Conservation (phyloP, 129 eudicot genomes). For the Helichrysum umbraculigerum region DNA sequence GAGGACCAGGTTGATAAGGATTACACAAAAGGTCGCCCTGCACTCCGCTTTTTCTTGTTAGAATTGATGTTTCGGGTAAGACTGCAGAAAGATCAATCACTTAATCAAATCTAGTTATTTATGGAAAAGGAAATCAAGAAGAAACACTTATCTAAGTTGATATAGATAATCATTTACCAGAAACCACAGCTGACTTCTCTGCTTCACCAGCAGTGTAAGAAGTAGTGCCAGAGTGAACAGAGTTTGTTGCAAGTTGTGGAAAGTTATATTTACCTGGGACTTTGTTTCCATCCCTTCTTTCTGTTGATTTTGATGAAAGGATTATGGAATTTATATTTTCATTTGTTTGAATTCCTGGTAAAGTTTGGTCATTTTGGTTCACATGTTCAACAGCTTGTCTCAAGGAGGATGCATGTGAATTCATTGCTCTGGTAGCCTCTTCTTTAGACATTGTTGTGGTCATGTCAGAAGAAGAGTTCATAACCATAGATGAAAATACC, state of each 20-base stretch:
- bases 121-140: constrained; percentile 8
- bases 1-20: constrained; percentile 34
- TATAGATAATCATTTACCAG: constrained; percentile 38
- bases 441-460: constrained; percentile 32
- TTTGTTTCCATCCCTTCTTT: constrained; percentile 9
- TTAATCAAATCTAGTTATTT: constrained; percentile 20
- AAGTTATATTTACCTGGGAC: neutral
- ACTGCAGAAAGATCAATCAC: constrained; percentile 25
- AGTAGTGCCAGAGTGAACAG: constrained; percentile 25
- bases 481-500: constrained; percentile 31
- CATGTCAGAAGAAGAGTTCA: constrained; percentile 30
- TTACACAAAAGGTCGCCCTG: constrained; percentile 23
- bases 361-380: constrained; percentile 32
- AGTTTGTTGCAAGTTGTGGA: constrained; percentile 30
- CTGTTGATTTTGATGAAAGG: constrained; percentile 31
- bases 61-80: constrained; percentile 32
- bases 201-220: constrained; percentile 21
- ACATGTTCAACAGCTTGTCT: constrained; percentile 16
- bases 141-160: constrained; percentile 6
- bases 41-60: constrained; percentile 21
- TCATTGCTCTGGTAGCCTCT: constrained; percentile 26
- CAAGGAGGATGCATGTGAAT: constrained; percentile 35
- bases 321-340: constrained; percentile 23
- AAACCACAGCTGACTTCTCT: constrained; percentile 29
- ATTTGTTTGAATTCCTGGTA: constrained; percentile 10